phyloP scores from a whole-genome alignment of 306 rosid genomes.

The Castanospermum australe region DNA sequence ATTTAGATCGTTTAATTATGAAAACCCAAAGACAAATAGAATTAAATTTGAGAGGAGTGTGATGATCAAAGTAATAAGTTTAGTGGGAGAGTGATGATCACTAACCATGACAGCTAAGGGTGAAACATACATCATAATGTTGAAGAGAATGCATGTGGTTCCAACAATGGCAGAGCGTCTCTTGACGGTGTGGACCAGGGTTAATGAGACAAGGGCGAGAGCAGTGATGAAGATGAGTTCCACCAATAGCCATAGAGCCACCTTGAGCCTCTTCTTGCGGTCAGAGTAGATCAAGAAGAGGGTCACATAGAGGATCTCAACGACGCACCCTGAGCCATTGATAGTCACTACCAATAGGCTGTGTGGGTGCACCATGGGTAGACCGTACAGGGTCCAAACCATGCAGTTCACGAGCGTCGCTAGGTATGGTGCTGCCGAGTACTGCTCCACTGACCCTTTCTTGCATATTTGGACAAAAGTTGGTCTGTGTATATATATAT shows the following conservation, averaged over 20 bases:
- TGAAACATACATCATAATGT: conserved; percentile 90
- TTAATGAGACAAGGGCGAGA: conserved; percentile 42
- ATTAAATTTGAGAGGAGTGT: too few relatives aligned
- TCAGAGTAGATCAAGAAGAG: conserved; percentile 66
- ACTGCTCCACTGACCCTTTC: conserved; percentile 76
- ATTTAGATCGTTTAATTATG: too few relatives aligned
- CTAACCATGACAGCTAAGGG: conserved; percentile 77
- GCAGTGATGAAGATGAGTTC: conserved; percentile 48
- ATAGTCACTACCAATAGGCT: conserved; percentile 71
- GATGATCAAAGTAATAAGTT: too few relatives aligned
- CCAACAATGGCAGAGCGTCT: conserved; percentile 70
- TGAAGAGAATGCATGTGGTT: conserved; percentile 54
- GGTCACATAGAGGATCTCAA: conserved; percentile 58
- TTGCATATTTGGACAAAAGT: conserved; percentile 74
- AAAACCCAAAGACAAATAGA: too few relatives aligned
- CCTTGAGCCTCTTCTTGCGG: conserved; percentile 57
- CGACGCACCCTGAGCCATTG: conserved; percentile 55
- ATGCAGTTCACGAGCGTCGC: conserved; percentile 83
- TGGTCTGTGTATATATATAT: conserved; percentile 41
- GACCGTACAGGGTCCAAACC: conserved; percentile 82
- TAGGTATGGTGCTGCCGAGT: conserved; percentile 75
- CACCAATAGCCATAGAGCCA: conserved; percentile 29
- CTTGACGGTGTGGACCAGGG: conserved; percentile 33
- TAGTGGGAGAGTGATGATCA: neutral
- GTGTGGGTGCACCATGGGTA: conserved; percentile 73